phyloP scores from a whole-genome alignment of 2,329 filamentous ascomycete genomes.

The Microsporum ferrugineum region DNA sequence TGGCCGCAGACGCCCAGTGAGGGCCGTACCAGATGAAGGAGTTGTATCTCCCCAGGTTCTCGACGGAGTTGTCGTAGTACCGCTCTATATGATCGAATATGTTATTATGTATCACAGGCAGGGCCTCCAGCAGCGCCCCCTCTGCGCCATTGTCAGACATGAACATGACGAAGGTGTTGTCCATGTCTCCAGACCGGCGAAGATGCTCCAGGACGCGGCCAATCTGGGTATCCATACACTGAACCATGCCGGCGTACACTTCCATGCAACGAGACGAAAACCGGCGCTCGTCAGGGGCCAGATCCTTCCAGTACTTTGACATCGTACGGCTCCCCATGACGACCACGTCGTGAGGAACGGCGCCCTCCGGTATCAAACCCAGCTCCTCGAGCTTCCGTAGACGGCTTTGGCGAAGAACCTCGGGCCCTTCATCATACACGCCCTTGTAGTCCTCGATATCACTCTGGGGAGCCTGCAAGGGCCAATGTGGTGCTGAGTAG shows the following conservation, averaged over 20 bases:
- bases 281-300: slow-evolving; percentile 29
- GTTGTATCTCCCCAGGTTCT: slow-evolving; percentile 47
- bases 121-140: slow-evolving; percentile 47
- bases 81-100: slow-evolving; percentile 45
- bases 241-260: slow-evolving; percentile 53
- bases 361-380: slow-evolving; percentile 43
- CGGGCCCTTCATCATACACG: slow-evolving; percentile 50
- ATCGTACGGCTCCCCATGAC: slow-evolving; percentile 37
- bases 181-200: slow-evolving; percentile 44
- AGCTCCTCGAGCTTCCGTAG: slow-evolving; percentile 46
- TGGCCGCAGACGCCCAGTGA: slow-evolving; percentile 45
- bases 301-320: slow-evolving; percentile 34
- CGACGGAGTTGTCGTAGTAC: slow-evolving; percentile 48
- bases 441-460: slow-evolving; percentile 48
- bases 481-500: slow-evolving; percentile 55
- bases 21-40: slow-evolving; percentile 52
- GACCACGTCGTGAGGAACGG: slow-evolving; percentile 27
- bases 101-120: slow-evolving; percentile 44
- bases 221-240: slow-evolving; percentile 50
- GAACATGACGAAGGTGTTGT: slow-evolving; percentile 55
- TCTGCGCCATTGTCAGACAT: slow-evolving; percentile 54
- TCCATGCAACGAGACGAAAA: slow-evolving; percentile 46
- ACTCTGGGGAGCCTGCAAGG: slow-evolving; percentile 47
- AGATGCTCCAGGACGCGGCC: slow-evolving; percentile 49
- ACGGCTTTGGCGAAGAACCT: slow-evolving; percentile 43